Percentiles rank a stretch among this genome's conserved stretches.
These are phyloP conservation scores for Erodium maritimum DNA, from an alignment of 345 rosid species.

Conservation along the genomic window DNA sequence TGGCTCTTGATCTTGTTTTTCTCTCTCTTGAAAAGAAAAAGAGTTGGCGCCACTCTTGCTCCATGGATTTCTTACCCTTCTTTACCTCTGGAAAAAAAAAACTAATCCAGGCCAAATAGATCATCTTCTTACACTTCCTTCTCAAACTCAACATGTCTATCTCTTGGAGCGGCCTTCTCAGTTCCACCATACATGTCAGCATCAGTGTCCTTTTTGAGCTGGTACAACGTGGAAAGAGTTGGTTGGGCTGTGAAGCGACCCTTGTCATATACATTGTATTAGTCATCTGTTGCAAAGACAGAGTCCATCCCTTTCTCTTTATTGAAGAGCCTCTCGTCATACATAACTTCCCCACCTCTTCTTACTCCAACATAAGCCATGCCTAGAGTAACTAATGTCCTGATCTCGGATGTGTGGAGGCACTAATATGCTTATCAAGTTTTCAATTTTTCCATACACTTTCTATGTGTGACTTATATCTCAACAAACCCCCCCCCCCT, in stretches of 20 bases:
- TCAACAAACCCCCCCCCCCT: too few relatives aligned
- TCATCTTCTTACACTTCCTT: constrained; percentile 77
- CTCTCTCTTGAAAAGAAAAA: too few relatives aligned
- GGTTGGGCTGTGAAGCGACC: constrained; percentile 83
- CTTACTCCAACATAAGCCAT: constrained; percentile 79
- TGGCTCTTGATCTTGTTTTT: too few relatives aligned
- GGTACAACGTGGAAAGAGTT: constrained; percentile 75
- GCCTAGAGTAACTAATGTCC: constrained; percentile 87
- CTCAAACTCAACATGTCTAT: constrained; percentile 78
- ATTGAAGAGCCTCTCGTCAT: constrained; percentile 82
- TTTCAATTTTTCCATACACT: too few relatives aligned
- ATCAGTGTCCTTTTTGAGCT: constrained; percentile 73
- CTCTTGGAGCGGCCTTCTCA: constrained; percentile 62
- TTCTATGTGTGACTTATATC: too few relatives aligned
- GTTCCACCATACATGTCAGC: constrained; percentile 77
- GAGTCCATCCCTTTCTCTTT: constrained; percentile 98
- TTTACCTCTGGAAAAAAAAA: constrained; percentile 69
- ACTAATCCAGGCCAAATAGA: constrained; percentile 86
- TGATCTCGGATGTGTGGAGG: too few relatives aligned
- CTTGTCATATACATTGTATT: constrained; percentile 83
- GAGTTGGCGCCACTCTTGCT: too few relatives aligned
- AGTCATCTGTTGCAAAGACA: constrained; percentile 85
- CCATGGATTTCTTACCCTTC: constrained; percentile 76
- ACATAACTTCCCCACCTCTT: constrained; percentile 88
- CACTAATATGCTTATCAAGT: too few relatives aligned